Base-by-base conservation (phyloP, 73 alveolate species). In the Paramecium sonneborni region DNA sequence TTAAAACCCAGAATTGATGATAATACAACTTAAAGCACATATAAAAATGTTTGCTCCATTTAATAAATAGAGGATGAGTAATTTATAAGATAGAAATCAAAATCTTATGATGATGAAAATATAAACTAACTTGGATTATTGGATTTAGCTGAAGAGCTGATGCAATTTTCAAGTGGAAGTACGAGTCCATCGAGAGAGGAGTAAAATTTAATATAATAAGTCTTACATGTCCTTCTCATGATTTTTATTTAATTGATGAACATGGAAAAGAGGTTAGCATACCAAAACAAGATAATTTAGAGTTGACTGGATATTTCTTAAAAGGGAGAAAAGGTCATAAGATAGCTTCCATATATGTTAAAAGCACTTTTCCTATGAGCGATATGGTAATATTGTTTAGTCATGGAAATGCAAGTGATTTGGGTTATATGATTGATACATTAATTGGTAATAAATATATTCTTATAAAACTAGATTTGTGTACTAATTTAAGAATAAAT, bases 321-420 rank as follows among this genome's bases (percentile, higher is more conserved):
- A 34, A 32, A 18, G 55, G 86, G 15, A 34, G 44, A 38, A 72
- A 72, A 41, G 44, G 44, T 1, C 58, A 72, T 72, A 30, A 21
- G 11, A 35, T 72, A 20, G 86, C 86, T 8, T 72, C 86, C 18
- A 26, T 72, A n/a, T 72, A 28, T 38, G 35, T 72, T n/a, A 72
- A 72, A 72, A 38, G 58, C 11, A 15, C 44, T 8, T 38, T 35
- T 37, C 86, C 86, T 4, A 43, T 85, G 3, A 85, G 90, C n/a
- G 90, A 92, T 23, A 92, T 39, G 55, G 92, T 87, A 28, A 21
- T 93, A 38, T 62, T 93, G n/a, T 85, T 52, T 92, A 43, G 95
- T 15, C 96, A 93, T 93, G 96, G 96, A 34, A 93, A 93, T 85
- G 52, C 93, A 23, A 82, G 95, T 15, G 96, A 93, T 58, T 32